These are phyloP conservation scores for Cladosporium cucumerinum DNA, from an alignment of 2,329 filamentous ascomycete genomes.

Conservation along the genomic window DNA sequence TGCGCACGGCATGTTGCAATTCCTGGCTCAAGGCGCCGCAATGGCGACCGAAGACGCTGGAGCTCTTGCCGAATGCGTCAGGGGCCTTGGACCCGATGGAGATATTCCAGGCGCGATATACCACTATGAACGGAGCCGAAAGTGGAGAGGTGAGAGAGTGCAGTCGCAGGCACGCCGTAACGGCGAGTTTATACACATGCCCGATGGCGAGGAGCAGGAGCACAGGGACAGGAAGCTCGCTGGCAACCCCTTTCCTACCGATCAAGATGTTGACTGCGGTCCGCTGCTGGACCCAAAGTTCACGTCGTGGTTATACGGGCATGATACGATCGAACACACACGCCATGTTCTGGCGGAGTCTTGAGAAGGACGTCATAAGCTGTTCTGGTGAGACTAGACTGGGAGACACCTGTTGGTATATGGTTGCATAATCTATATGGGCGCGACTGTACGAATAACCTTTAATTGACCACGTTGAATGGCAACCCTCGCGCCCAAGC, in stretches of 20 bases:
- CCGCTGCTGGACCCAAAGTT: constrained; percentile 8
- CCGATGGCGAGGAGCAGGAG: constrained; percentile 9
- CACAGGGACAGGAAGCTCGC: constrained; percentile 1
- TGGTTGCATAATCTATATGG: no score
- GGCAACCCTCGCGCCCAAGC: no score
- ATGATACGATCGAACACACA: constrained; percentile 3
- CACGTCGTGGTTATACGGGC: constrained; percentile 6
- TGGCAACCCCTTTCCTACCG: not conserved
- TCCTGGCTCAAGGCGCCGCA: constrained; percentile 5
- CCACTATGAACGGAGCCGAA: constrained; percentile 10
- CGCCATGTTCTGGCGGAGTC: not conserved
- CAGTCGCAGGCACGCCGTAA: constrained; percentile 10
- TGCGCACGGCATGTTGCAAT: constrained; percentile 40
- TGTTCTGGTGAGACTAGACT: no score
- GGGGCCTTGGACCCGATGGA: not conserved
- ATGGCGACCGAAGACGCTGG: constrained; percentile 12
- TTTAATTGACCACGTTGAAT: no score
- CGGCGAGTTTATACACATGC: constrained; percentile 12
- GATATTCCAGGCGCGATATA: constrained; percentile 1
- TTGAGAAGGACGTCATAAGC: not conserved
- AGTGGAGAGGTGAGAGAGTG: constrained; percentile 14
- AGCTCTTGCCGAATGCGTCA: constrained; percentile 10
- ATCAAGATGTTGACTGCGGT: constrained; percentile 8
- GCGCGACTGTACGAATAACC: no score
- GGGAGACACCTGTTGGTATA: no score